A percentile compares a stretch with the other conserved stretches of the same genome.
Conservation (phyloP, 805 yeast species). For the Nakazawaea wickerhamii region DNA sequence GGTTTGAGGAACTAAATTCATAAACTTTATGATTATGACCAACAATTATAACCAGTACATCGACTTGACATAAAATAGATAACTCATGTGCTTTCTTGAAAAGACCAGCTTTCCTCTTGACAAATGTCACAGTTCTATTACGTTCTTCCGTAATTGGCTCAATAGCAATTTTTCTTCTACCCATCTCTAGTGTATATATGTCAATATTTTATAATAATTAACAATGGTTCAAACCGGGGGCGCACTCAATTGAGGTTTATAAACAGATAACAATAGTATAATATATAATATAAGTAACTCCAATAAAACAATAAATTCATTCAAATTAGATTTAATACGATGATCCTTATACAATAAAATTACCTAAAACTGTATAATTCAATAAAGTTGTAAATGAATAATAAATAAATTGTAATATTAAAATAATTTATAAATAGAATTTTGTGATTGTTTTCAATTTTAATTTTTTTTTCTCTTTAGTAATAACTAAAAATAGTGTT, state of each 20-base stretch:
- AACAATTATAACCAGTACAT: slow-evolving; percentile 81
- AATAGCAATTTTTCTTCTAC: slow-evolving; percentile 93
- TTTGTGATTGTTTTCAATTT: slow-evolving; percentile 1
- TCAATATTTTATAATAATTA: not conserved
- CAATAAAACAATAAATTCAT: no score
- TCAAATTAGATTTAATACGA: no score
- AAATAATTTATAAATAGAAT: no score
- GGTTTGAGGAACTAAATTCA: slow-evolving; percentile 74
- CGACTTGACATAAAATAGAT: slow-evolving; percentile 88
- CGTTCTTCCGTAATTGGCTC: slow-evolving; percentile 89
- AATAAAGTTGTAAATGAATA: no score
- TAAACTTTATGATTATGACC: slow-evolving; percentile 80
- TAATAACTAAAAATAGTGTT: no score
- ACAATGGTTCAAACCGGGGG: not conserved
- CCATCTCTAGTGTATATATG: slow-evolving; percentile 48
- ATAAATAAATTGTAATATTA: no score
- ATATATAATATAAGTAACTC: no score
- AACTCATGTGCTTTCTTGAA: slow-evolving; percentile 85
- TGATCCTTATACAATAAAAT: no score
- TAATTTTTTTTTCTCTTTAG: not conserved
- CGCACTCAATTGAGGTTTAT: no score
- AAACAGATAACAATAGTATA: no score
- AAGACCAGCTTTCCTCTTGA: slow-evolving; percentile 90
- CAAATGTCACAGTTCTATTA: slow-evolving; percentile 80
- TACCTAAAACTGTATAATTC: no score